Base-by-base conservation (phyloP, 306 rosid genomes). In the Fragaria ananassa region DNA sequence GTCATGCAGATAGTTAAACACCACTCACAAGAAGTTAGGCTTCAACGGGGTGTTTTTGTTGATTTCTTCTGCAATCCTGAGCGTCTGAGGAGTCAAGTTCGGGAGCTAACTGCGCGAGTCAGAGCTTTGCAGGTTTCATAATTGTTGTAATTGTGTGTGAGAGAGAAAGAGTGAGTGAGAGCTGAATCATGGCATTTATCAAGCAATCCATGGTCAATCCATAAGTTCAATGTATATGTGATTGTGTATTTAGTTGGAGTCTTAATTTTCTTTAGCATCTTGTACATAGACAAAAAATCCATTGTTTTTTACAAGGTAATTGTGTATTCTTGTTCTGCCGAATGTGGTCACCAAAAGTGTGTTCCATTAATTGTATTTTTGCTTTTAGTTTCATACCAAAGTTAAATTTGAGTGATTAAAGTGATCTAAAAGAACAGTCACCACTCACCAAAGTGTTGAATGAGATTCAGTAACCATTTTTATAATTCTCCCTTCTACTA, bases 21-120 rank as follows among this genome's bases (percentile, higher is more conserved):
- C 84, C 98, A 90, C 73, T 81, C 95, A 37, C 90, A 92, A 79
- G 99, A 92, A 82, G 89, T 88, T 65, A 93, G 89, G 67, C 93
- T 90, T 68, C 99, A 92, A 83, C 86, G 99, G 65, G 82, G 96
- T 23, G 97, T 95, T 51, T 92, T 89, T 4, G 97, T 90, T 12
- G 97, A 95, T 85, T 95, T 95, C 92, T 95, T 95, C 61, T 90
- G 97, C 88, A 92, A 95, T 85, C 93, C 98, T 0, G 98, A 95
- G 73, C 89, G 96, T 12, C 50, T 89, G 81, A 90, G 91, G 89
- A 90, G 79, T 81, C 97, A 88, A 85, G 97, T 95, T 54, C 81
- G 97, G 74, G 97, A 95, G 75, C 85, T 95, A 54, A 90, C 87
- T 71, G 91, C 97, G 0, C 83, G 97, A 49, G 93, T 92, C 83